Percentiles rank a stretch among this genome's conserved stretches.
phyloP scores from a whole-genome alignment of 257 asterid species.

The Petrea volubilis region DNA sequence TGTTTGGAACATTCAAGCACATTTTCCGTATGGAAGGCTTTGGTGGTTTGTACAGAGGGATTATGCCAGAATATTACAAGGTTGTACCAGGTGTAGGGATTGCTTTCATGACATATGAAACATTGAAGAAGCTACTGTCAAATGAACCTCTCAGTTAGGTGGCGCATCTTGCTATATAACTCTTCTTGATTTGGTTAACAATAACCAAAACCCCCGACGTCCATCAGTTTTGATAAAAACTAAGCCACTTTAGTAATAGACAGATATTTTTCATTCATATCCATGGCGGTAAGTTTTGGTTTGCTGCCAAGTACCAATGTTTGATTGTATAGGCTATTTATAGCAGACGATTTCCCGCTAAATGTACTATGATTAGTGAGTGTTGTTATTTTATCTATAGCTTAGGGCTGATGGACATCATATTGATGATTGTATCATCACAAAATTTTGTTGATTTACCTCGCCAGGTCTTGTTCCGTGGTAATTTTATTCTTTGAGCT shows the following conservation, averaged over 20 bases:
- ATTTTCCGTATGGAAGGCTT: conserved; percentile 73
- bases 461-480: neutral
- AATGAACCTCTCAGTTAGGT: conserved; percentile 44
- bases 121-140: conserved; percentile 79
- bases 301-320: conserved; percentile 34
- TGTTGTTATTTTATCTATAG: conserved; percentile 9
- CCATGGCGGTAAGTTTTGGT: conserved; percentile 40
- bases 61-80: conserved; percentile 91
- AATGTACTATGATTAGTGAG: conserved; percentile 27
- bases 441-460: conserved; percentile 1
- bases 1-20: conserved; percentile 67
- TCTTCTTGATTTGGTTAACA: neutral
- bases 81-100: conserved; percentile 95
- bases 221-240: conserved; percentile 40
- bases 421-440: conserved; percentile 29
- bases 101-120: conserved; percentile 93
- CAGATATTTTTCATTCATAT: conserved; percentile 19
- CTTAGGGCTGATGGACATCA: conserved; percentile 9
- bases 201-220: conserved; percentile 3
- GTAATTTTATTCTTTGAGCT: conserved; percentile 8
- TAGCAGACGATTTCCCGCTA: conserved; percentile 20
- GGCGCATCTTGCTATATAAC: neutral
- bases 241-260: conserved; percentile 26
- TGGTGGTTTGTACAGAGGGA: conserved; percentile 88
- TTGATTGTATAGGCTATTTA: conserved; percentile 52